These are phyloP conservation scores for Malassezia nana DNA, from an alignment of 1,284 basidiomycete species.

Conservation along the genomic window DNA sequence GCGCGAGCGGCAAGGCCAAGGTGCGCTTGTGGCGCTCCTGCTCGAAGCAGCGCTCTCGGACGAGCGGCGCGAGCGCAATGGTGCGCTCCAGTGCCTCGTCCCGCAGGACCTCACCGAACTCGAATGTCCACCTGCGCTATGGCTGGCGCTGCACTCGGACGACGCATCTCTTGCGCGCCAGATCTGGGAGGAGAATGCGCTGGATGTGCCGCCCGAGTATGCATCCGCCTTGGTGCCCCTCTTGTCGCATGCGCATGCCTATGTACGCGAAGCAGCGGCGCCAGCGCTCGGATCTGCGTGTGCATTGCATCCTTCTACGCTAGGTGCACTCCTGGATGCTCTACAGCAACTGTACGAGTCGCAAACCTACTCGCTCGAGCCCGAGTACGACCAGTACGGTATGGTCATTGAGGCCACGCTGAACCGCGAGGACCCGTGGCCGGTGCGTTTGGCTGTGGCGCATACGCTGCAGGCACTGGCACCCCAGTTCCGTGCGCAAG, in stretches of 20 bases:
- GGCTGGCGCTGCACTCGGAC: slow-evolving; percentile 74
- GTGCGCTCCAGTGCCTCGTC: slow-evolving; percentile 82
- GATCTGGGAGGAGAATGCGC: slow-evolving; percentile 90
- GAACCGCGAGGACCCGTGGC: slow-evolving; percentile 88
- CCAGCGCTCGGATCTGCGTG: slow-evolving; percentile 68
- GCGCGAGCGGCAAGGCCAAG: slow-evolving; percentile 45
- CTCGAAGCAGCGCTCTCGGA: slow-evolving; percentile 69
- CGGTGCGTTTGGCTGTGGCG: slow-evolving; percentile 68
- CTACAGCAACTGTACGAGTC: slow-evolving; percentile 71
- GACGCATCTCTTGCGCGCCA: slow-evolving; percentile 84
- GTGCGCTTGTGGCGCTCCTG: slow-evolving; percentile 49
- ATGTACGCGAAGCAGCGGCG: slow-evolving; percentile 68
- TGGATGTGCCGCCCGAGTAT: slow-evolving; percentile 73
- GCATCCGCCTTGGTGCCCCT: slow-evolving; percentile 59
- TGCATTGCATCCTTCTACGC: slow-evolving; percentile 63
- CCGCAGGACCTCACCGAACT: slow-evolving; percentile 88
- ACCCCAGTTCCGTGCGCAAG: slow-evolving; percentile 58
- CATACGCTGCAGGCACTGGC: slow-evolving; percentile 63
- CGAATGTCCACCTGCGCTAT: slow-evolving; percentile 81
- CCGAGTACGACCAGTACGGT: slow-evolving; percentile 55
- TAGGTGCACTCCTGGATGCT: slow-evolving; percentile 53
- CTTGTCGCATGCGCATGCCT: slow-evolving; percentile 68
- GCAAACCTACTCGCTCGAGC: slow-evolving; percentile 71
- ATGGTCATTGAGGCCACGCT: slow-evolving; percentile 84
- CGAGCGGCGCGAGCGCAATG: slow-evolving; percentile 77